phyloP scores from a whole-genome alignment of 306 rosid species.

The Cucumis cinereus region DNA sequence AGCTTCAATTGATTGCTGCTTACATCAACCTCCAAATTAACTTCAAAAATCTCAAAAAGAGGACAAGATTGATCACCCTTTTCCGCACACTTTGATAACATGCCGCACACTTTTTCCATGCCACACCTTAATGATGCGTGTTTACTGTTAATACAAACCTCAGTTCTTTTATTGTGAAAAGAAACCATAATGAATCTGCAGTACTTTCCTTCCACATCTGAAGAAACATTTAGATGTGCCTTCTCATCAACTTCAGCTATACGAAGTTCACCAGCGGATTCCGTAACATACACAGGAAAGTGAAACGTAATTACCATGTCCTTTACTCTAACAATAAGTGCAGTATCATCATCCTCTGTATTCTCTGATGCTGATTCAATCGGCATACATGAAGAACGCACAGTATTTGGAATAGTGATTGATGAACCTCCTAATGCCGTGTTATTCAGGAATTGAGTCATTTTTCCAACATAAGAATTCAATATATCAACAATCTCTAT shows the following conservation, averaged over 20 bases:
- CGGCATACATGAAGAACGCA: constrained; percentile 22
- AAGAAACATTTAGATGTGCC: constrained; percentile 23
- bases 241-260: constrained; percentile 18
- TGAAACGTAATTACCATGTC: constrained; percentile 39
- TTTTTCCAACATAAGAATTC: constrained; percentile 21
- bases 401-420: constrained; percentile 15
- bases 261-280: constrained; percentile 24
- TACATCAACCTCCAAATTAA: constrained; percentile 30
- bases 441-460: constrained; percentile 17
- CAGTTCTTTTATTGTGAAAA: constrained; percentile 34
- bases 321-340: constrained; percentile 30
- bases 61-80: constrained; percentile 47
- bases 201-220: constrained; percentile 29
- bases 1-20: constrained; percentile 17
- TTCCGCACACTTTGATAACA: constrained; percentile 31
- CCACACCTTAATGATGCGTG: constrained; percentile 31
- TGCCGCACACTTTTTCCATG: constrained; percentile 51
- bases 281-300: constrained; percentile 44
- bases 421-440: constrained; percentile 13
- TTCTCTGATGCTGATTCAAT: constrained; percentile 21
- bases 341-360: constrained; percentile 19
- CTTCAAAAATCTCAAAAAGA: constrained; percentile 47
- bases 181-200: constrained; percentile 32
- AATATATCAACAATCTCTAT: constrained; percentile 34
- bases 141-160: constrained; percentile 24